These are phyloP conservation scores for Diaporthe sp. DNA, from an alignment of 2,329 filamentous ascomycete genomes.

Conservation along the genomic window DNA sequence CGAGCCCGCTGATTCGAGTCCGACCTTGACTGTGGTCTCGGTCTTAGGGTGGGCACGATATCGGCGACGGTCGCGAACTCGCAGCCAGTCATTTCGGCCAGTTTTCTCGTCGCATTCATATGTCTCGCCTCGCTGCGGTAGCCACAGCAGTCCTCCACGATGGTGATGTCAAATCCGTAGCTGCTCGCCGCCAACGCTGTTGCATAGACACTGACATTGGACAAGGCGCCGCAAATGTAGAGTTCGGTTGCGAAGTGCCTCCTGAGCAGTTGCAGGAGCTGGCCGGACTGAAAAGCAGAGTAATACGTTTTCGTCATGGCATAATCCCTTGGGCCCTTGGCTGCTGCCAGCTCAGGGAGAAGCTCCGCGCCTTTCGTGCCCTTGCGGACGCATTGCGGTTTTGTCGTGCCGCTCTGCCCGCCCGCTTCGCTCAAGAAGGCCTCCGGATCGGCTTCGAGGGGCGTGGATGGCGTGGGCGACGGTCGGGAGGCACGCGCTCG, in stretches of 20 bases:
- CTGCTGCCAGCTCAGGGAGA: constrained; percentile 56
- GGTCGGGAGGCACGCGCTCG: constrained; percentile 49
- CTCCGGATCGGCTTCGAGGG: constrained; percentile 52
- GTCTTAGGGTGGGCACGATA: constrained; percentile 57
- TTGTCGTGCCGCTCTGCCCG: constrained; percentile 44
- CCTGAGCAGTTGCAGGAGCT: constrained; percentile 82
- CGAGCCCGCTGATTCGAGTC: constrained; percentile 43
- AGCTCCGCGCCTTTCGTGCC: constrained; percentile 63
- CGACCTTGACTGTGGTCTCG: constrained; percentile 34
- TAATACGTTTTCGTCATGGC: constrained; percentile 81
- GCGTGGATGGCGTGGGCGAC: background rate
- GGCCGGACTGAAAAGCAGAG: constrained; percentile 85
- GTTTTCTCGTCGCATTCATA: constrained; percentile 76
- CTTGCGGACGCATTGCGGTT: constrained; percentile 59
- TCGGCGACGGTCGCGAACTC: constrained; percentile 72
- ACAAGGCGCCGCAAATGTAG: constrained; percentile 88
- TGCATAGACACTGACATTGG: constrained; percentile 90
- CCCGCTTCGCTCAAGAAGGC: constrained; percentile 50
- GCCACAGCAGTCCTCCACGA: constrained; percentile 91
- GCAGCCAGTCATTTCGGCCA: constrained; percentile 82
- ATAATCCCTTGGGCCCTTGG: constrained; percentile 64
- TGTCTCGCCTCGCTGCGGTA: constrained; percentile 81
- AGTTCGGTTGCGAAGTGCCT: constrained; percentile 90
- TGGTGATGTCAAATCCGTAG: constrained; percentile 87
- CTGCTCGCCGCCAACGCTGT: constrained; percentile 91